phyloP scores from a whole-genome alignment of 768 basidiomycete species.

The Nidularia sp. region DNA sequence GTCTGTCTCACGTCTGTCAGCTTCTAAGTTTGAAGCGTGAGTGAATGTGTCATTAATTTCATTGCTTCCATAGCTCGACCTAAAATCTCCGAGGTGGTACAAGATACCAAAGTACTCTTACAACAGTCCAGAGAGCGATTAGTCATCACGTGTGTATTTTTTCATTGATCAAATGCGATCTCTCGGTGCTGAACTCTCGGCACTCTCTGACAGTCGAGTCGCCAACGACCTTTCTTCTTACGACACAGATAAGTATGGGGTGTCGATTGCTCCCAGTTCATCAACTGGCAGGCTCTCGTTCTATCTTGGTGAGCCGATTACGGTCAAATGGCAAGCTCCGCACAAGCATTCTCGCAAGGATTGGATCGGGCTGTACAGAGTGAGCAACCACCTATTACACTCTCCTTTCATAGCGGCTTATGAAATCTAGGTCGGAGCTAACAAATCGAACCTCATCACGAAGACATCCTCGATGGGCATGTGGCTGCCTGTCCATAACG shows the following conservation, averaged over 20 bases:
- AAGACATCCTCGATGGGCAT: conserved; percentile 80
- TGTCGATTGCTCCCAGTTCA: conserved; percentile 52
- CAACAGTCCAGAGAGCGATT: conserved; percentile 89
- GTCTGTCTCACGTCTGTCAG: neutral
- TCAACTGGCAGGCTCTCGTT: conserved; percentile 54
- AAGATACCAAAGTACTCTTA: conserved; percentile 88
- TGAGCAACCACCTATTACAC: conserved; percentile 16
- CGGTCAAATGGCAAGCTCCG: conserved; percentile 84
- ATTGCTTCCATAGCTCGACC: conserved; percentile 63
- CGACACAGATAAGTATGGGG: conserved; percentile 76
- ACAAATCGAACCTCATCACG: conserved; percentile 79
- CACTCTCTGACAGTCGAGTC: conserved; percentile 54
- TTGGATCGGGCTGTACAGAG: conserved; percentile 94
- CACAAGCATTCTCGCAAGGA: conserved; percentile 83
- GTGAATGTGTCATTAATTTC: neutral
- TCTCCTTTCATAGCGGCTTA: neutral
- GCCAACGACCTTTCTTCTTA: conserved; percentile 77
- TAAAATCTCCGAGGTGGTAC: conserved; percentile 81
- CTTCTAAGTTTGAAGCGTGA: too few relatives aligned
- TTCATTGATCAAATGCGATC: neutral
- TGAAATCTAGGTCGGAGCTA: conserved; percentile 70
- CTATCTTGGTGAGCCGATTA: conserved; percentile 90
- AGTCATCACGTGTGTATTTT: conserved; percentile 76
- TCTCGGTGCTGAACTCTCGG: neutral
- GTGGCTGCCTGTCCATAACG: conserved; percentile 89